Percentiles rank a stretch among this genome's conserved stretches.
These are phyloP conservation scores for Geosmithia morbida DNA, from an alignment of 2,329 filamentous ascomycete species.

Conservation along the genomic window DNA sequence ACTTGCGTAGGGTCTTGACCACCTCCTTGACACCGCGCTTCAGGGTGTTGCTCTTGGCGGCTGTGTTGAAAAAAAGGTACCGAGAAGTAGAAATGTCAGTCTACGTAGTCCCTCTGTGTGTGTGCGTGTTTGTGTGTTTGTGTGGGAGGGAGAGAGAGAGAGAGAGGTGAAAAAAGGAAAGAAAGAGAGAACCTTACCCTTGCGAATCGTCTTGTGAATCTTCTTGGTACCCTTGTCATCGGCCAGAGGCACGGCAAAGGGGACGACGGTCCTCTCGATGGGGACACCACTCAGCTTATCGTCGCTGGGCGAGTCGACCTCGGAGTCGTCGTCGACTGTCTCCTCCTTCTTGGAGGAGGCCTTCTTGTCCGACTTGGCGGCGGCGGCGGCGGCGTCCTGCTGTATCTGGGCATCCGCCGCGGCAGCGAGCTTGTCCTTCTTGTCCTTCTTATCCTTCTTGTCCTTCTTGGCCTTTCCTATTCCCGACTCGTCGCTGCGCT, in stretches of 20 bases:
- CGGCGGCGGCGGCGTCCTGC: constrained; percentile 36
- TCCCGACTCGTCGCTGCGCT: constrained; percentile 38
- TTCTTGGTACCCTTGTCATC: constrained; percentile 63
- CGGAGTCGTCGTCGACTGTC: constrained; percentile 25
- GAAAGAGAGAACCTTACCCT: constrained; percentile 26
- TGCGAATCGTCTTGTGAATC: constrained; percentile 40
- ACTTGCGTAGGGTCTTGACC: constrained; percentile 95
- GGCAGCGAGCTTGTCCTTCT: constrained; percentile 58
- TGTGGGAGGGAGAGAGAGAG: constrained; percentile 4
- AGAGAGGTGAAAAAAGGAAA: constrained; percentile 2
- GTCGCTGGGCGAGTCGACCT: constrained; percentile 19
- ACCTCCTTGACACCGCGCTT: constrained; percentile 98
- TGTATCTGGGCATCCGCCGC: constrained; percentile 52
- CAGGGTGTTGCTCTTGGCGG: constrained; percentile 87
- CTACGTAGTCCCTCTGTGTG: too few species aligned
- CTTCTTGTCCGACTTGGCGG: constrained; percentile 23
- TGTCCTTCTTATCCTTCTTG: constrained; percentile 53
- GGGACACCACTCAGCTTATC: constrained; percentile 11
- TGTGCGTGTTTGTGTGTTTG: not conserved
- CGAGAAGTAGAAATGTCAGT: not conserved
- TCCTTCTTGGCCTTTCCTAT: constrained; percentile 42
- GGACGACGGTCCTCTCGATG: constrained; percentile 50
- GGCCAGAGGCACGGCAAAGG: constrained; percentile 69
- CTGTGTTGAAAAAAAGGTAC: constrained; percentile 27
- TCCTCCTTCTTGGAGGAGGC: constrained; percentile 20